Evolutionary conservation across 2,329 filamentous ascomycete species (phyloP).

Genomic region (Domatiomyces catenatus): DNA sequence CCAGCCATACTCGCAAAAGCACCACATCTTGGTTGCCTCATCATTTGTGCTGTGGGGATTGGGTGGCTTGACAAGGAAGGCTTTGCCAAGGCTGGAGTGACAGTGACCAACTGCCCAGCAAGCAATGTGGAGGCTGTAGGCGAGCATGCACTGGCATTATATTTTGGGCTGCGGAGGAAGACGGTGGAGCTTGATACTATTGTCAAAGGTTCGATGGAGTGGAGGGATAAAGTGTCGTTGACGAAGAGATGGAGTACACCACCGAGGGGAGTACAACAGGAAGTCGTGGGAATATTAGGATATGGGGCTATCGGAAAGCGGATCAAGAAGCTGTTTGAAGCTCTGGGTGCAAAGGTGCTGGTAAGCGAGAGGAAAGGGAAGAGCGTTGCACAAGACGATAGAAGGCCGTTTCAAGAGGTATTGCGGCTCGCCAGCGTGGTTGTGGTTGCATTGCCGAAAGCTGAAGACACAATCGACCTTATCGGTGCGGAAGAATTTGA

Average conservation of each 20-base stretch:
- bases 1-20: slow-evolving; percentile 26
- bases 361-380: slow-evolving; percentile 33
- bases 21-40: slow-evolving; percentile 31
- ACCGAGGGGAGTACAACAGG: slow-evolving; percentile 33
- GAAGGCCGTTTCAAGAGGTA: slow-evolving; percentile 20
- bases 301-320: slow-evolving; percentile 36
- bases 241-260: slow-evolving; percentile 22
- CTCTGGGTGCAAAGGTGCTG: slow-evolving; percentile 30
- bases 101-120: slow-evolving; percentile 32
- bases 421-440: slow-evolving; percentile 21
- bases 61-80: slow-evolving; percentile 33
- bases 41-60: slow-evolving; percentile 33
- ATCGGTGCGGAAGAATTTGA: slow-evolving; percentile 27
- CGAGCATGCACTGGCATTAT: slow-evolving; percentile 37
- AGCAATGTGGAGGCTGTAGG: slow-evolving; percentile 34
- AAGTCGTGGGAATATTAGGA: slow-evolving; percentile 35
- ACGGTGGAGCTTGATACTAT: slow-evolving; percentile 24
- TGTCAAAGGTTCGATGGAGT: slow-evolving; percentile 24
- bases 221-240: slow-evolving; percentile 26
- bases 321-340: slow-evolving; percentile 30
- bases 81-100: slow-evolving; percentile 28
- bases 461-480: slow-evolving; percentile 21
- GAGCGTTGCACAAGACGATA: slow-evolving; percentile 4
- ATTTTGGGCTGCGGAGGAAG: slow-evolving; percentile 32
- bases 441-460: slow-evolving; percentile 21